These are phyloP conservation scores for Lactifluus volemus DNA, from an alignment of 768 basidiomycete genomes.

Conservation along the genomic window DNA sequence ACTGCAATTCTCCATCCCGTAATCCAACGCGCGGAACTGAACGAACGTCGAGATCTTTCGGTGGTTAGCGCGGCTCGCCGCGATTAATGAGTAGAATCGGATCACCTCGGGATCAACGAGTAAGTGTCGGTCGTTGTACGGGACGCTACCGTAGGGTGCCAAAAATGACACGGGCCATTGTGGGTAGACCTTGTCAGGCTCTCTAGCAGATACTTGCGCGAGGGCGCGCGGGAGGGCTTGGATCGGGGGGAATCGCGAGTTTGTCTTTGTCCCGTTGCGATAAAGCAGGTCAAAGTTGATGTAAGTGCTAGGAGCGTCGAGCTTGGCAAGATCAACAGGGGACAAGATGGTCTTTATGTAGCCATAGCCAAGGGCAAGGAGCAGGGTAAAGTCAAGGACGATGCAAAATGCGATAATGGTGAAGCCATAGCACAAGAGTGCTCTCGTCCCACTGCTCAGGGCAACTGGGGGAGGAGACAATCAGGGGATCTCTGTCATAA, in stretches of 20 bases:
- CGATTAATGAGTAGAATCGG: not conserved
- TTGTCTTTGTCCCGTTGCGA: slow-evolving; percentile 6
- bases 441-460: not conserved
- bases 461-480: not conserved
- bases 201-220: not conserved
- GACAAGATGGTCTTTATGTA: not conserved
- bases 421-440: not conserved
- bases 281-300: slow-evolving; percentile 11
- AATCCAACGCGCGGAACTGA: slow-evolving; percentile 3
- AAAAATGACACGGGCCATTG: slow-evolving; percentile 9
- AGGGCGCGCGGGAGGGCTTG: not conserved
- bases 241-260: not conserved
- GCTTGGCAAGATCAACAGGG: not conserved
- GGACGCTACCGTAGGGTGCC: slow-evolving; percentile 1
- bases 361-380: slow-evolving; percentile 3
- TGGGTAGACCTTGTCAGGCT: slow-evolving; percentile 4
- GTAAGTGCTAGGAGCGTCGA: slow-evolving; percentile 1
- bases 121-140: slow-evolving; percentile 1
- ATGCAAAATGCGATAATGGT: not conserved
- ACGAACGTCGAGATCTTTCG: slow-evolving; percentile 2
- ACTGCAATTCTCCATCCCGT: slow-evolving; percentile 1
- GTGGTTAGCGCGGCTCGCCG: not conserved
- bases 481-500: not conserved
- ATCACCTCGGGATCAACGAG: not conserved
- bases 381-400: not conserved